phyloP scores from a whole-genome alignment of 805 yeast species.

The Candida vartiovaarae region DNA sequence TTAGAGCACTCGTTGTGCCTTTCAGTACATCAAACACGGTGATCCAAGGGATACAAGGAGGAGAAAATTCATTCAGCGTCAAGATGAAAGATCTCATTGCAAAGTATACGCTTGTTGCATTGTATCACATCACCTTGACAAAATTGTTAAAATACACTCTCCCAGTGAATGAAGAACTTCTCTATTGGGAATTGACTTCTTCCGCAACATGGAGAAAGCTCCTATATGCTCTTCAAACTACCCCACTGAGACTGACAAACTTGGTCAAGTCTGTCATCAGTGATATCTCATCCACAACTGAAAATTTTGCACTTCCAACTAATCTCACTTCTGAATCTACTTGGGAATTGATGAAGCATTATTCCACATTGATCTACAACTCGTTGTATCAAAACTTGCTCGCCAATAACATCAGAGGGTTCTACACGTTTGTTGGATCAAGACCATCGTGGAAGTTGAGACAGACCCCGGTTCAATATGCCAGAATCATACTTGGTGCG shows the following conservation, averaged over 20 bases:
- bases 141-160: conserved; percentile 33
- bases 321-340: conserved; percentile 7
- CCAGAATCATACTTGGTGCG: conserved; percentile 27
- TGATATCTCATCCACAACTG: conserved; percentile 19
- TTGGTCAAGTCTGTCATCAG: conserved; percentile 15
- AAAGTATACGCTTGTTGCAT: conserved; percentile 26
- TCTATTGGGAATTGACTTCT: conserved; percentile 37
- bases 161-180: conserved; percentile 36
- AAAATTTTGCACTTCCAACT: background rate
- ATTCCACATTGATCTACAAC: conserved; percentile 5
- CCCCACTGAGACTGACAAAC: conserved; percentile 23
- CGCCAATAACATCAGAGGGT: conserved; percentile 12
- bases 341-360: conserved; percentile 8
- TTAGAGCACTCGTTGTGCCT: conserved; percentile 6
- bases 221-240: conserved; percentile 34
- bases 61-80: background rate
- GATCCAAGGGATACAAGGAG: background rate
- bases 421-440: conserved; percentile 1
- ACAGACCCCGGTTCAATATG: conserved; percentile 9
- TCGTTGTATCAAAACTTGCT: conserved; percentile 16
- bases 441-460: background rate
- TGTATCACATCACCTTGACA: conserved; percentile 30
- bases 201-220: conserved; percentile 26
- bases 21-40: conserved; percentile 1
- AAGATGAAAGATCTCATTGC: conserved; percentile 24